Conservation (phyloP, 192 early-diverging fungal species). For the Entomortierella lignicola region DNA sequence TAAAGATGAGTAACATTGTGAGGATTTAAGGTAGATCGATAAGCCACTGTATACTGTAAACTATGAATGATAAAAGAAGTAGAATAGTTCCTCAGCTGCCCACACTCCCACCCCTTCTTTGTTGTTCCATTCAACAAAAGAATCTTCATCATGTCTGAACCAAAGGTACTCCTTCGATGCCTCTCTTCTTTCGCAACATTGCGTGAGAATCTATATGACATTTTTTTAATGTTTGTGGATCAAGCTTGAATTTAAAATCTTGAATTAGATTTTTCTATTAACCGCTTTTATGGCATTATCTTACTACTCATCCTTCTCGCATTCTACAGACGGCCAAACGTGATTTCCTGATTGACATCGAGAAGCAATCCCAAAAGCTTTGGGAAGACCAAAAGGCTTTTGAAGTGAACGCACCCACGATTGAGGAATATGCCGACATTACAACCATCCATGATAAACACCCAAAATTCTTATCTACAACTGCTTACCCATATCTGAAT, state of each 20-base stretch:
- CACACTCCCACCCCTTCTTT: not conserved
- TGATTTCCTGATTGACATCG: slow-evolving; percentile 80
- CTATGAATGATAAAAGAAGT: not conserved
- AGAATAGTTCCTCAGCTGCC: no score
- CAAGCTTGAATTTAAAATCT: not conserved
- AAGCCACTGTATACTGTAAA: not conserved
- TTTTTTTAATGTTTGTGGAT: no score
- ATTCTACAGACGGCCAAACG: slow-evolving; percentile 75
- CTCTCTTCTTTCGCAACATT: no score
- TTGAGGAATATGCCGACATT: slow-evolving; percentile 62
- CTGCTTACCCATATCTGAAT: slow-evolving; percentile 99
- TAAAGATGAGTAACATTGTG: slow-evolving; percentile 40
- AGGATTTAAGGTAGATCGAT: slow-evolving; percentile 25
- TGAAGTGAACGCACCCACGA: slow-evolving; percentile 88
- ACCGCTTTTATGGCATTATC: not conserved
- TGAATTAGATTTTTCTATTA: slow-evolving; percentile 4
- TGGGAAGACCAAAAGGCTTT: slow-evolving; percentile 87
- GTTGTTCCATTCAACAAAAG: slow-evolving; percentile 14
- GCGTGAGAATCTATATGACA: no score
- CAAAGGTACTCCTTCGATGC: slow-evolving; percentile 55
- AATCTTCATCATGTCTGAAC: slow-evolving; percentile 41
- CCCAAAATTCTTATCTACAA: slow-evolving; percentile 95
- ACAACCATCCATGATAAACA: slow-evolving; percentile 67
- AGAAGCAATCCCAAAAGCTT: slow-evolving; percentile 76
- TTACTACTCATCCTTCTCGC: not conserved